phyloP scores from a whole-genome alignment of 2,329 filamentous ascomycete genomes.

The Colletotrichum scovillei region DNA sequence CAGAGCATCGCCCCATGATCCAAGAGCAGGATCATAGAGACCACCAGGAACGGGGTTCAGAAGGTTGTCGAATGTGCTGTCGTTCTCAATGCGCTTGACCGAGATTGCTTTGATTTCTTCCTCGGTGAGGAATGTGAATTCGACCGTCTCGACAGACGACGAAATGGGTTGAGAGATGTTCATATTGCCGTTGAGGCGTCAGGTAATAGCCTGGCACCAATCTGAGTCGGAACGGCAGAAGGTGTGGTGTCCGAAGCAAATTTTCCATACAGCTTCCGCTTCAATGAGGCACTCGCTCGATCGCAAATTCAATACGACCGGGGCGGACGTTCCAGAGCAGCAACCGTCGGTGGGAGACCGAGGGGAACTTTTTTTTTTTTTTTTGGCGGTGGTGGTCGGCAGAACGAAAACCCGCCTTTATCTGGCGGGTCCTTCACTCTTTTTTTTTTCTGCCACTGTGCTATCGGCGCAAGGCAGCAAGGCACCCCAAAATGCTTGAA shows the following conservation, averaged over 20 bases:
- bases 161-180: conserved; percentile 84
- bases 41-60: conserved; percentile 91
- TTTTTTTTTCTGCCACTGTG: background rate
- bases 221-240: conserved; percentile 16
- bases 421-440: background rate
- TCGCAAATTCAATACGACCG: conserved; percentile 19
- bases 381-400: conserved; percentile 59
- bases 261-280: conserved; percentile 29
- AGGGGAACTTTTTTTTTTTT: conserved; percentile 45
- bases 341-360: conserved; percentile 1
- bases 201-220: conserved; percentile 23
- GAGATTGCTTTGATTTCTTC: conserved; percentile 90
- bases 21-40: conserved; percentile 91
- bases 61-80: conserved; percentile 92
- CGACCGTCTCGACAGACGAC: conserved; percentile 86
- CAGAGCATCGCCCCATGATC: conserved; percentile 88
- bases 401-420: conserved; percentile 44
- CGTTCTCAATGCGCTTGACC: conserved; percentile 93
- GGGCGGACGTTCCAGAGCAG: conserved; percentile 2
- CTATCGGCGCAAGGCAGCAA: background rate
- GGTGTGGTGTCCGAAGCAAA: conserved; percentile 16
- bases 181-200: conserved; percentile 55
- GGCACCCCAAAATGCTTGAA: background rate
- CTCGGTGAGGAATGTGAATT: conserved; percentile 86
- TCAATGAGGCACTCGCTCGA: conserved; percentile 8